Base-by-base conservation (phyloP, 106 monocot species). In the Alisma plantagoaquatica region DNA sequence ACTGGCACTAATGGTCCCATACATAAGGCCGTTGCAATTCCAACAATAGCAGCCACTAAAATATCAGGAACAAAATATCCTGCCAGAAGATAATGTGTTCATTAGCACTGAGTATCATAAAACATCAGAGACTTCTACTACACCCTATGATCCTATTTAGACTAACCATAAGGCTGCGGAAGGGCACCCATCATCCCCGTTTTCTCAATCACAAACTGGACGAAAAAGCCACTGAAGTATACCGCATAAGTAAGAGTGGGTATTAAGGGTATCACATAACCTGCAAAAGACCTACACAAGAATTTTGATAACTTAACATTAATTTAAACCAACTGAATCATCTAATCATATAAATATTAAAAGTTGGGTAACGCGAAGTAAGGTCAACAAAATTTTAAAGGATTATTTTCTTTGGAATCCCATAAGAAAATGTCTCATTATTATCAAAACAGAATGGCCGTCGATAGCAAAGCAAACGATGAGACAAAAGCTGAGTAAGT, bases 171-270 rank as follows among this genome's bases (percentile, higher is more conserved):
- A 50, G 96, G 89, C 50, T 65, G 73, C 27, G 85, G 98, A 69
- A 94, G 88, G 62, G 98, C 81, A 23, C 98, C 98, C 85, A 78
- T 90, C 90, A 98, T 90, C 29, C 98, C 98, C 89, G 77, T 82
- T 73, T 98, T 98, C 66, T 98, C 98, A 63, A 98, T 85, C 54
- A 90, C 41, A 62, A 98, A 98, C 51, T 98, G 98, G 43, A 77
- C 60, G 23, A 90, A 42, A 72, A 98, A 77, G 19, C 76, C 85
- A 54, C 90, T 78, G 70, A 90, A 90, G 59, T 98, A 90, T 16
- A 85, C 71, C 33, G 55, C 8, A 75, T 98, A 98, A 54, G 59
- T 27, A 33, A 85, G 32, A 35, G 42, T 70, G 33, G 98, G 98
- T 7, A 90, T 64, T 57, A 86, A 49, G 48, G 78, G 77, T 61